These are phyloP conservation scores for Gastrolobium villosum DNA, from an alignment of 306 rosid species.

Conservation along the genomic window DNA sequence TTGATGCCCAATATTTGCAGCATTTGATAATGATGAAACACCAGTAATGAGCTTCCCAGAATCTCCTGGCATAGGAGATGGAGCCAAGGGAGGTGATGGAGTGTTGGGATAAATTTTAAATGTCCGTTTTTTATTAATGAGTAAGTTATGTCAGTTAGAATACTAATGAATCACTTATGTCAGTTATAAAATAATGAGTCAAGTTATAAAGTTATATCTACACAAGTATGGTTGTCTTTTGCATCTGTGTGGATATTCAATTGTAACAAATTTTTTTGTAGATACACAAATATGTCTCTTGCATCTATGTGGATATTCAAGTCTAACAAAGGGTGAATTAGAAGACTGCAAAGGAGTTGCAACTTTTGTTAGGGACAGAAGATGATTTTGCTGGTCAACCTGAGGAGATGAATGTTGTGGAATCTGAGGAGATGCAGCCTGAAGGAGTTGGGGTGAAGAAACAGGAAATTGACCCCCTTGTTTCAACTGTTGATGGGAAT, in stretches of 20 bases:
- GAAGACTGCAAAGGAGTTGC: slow-evolving; percentile 89
- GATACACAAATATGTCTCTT: no score
- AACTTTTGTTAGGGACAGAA: slow-evolving; percentile 64
- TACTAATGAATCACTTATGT: no score
- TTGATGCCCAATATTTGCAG: slow-evolving; percentile 75
- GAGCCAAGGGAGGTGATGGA: slow-evolving; percentile 92
- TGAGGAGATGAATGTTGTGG: slow-evolving; percentile 91
- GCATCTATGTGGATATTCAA: no score
- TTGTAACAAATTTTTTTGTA: no score
- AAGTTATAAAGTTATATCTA: no score
- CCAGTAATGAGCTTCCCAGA: slow-evolving; percentile 76
- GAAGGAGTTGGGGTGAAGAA: slow-evolving; percentile 82
- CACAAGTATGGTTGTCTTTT: no score
- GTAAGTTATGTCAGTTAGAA: no score
- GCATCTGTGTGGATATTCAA: no score
- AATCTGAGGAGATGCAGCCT: slow-evolving; percentile 89
- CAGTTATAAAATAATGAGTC: no score
- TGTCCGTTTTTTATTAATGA: no score
- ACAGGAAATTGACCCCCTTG: slow-evolving; percentile 68
- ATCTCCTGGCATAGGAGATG: slow-evolving; percentile 86
- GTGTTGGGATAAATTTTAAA: no score
- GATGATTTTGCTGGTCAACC: slow-evolving; percentile 81
- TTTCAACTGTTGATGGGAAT: slow-evolving; percentile 82
- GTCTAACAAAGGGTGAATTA: slow-evolving; percentile 82
- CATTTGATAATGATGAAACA: slow-evolving; percentile 70